Evolutionary conservation across 2,329 filamentous ascomycete genomes (phyloP).

Genomic region (Parasarocladium wereldwijsianum): DNA sequence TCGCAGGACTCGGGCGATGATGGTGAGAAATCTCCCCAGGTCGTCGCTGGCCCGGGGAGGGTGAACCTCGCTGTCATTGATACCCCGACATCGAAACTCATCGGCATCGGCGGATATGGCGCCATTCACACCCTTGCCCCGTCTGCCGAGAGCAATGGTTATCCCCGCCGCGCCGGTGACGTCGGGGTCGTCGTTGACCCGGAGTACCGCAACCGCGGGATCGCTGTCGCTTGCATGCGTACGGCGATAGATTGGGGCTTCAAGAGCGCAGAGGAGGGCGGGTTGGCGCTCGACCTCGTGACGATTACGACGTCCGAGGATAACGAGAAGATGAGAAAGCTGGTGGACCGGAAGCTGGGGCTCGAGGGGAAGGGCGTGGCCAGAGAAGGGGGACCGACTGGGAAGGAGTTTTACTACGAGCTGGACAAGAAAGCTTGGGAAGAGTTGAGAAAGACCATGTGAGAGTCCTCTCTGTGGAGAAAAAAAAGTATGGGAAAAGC

Average conservation of each 20-base stretch:
- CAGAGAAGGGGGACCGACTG: slow-evolving; percentile 7
- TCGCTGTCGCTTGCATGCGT: slow-evolving; percentile 12
- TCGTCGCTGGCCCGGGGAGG: slow-evolving; percentile 1
- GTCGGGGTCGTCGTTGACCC: slow-evolving; percentile 14
- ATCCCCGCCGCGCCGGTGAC: slow-evolving; percentile 11
- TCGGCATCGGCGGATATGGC: slow-evolving; percentile 16
- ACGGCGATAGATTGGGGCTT: slow-evolving; percentile 14
- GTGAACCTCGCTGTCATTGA: slow-evolving; percentile 2
- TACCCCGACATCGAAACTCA: slow-evolving; percentile 4
- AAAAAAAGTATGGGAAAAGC: background rate
- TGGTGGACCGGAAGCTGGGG: slow-evolving; percentile 11
- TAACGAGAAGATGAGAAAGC: slow-evolving; percentile 11
- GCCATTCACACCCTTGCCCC: slow-evolving; percentile 11
- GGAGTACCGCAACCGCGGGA: slow-evolving; percentile 11
- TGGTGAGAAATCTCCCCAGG: background rate
- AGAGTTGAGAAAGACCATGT: background rate
- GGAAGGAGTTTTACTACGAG: slow-evolving; percentile 13
- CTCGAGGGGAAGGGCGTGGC: slow-evolving; percentile 9
- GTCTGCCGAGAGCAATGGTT: slow-evolving; percentile 7
- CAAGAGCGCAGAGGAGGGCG: slow-evolving; percentile 8
- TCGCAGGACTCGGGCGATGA: no score
- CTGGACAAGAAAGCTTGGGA: slow-evolving; percentile 4
- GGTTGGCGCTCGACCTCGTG: slow-evolving; percentile 14
- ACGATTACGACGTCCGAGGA: slow-evolving; percentile 11
- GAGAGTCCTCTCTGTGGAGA: background rate